phyloP scores from a whole-genome alignment of 345 rosid genomes.

The Abelmoschus esculentus region DNA sequence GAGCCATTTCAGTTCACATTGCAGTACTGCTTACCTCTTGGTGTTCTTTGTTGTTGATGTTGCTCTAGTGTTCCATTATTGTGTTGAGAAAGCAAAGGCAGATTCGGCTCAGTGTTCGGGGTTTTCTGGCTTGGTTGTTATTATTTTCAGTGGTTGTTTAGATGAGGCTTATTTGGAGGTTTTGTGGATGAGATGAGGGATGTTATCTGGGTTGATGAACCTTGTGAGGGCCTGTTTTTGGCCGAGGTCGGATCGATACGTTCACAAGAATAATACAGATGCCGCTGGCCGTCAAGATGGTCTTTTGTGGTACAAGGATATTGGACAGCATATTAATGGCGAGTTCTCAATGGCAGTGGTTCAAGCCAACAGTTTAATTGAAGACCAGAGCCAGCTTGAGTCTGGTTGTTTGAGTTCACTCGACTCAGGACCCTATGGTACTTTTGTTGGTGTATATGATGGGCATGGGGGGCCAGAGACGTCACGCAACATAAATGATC shows the following conservation, averaged over 20 bases:
- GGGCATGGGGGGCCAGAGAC: slow-evolving; percentile 96
- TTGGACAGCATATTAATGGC: slow-evolving; percentile 64
- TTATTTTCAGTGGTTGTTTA: too few species aligned
- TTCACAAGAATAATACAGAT: slow-evolving; percentile 39
- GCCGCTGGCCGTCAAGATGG: slow-evolving; percentile 76
- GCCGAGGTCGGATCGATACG: slow-evolving; percentile 60
- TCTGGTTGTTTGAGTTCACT: slow-evolving; percentile 55
- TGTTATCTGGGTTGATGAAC: slow-evolving; percentile 76
- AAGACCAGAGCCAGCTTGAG: slow-evolving; percentile 77
- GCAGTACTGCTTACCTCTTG: too few species aligned
- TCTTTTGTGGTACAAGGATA: slow-evolving; percentile 62
- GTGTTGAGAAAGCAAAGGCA: too few species aligned
- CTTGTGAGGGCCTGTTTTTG: slow-evolving; percentile 72
- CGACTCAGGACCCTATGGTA: slow-evolving; percentile 65
- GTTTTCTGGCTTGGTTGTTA: too few species aligned
- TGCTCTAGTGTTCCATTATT: too few species aligned
- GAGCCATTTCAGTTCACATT: too few species aligned
- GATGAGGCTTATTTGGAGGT: too few species aligned
- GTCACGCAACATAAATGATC: slow-evolving; percentile 59
- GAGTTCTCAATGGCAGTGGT: slow-evolving; percentile 86
- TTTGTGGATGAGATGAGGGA: slow-evolving; percentile 40
- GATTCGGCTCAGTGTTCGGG: too few species aligned
- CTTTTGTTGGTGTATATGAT: slow-evolving; percentile 82
- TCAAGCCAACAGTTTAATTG: slow-evolving; percentile 75
- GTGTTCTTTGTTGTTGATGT: too few species aligned